Evolutionary conservation across 345 rosid species (phyloP), one percentile per base, ranked within the genome.

Genomic region (Salix koriyanagi): DNA sequence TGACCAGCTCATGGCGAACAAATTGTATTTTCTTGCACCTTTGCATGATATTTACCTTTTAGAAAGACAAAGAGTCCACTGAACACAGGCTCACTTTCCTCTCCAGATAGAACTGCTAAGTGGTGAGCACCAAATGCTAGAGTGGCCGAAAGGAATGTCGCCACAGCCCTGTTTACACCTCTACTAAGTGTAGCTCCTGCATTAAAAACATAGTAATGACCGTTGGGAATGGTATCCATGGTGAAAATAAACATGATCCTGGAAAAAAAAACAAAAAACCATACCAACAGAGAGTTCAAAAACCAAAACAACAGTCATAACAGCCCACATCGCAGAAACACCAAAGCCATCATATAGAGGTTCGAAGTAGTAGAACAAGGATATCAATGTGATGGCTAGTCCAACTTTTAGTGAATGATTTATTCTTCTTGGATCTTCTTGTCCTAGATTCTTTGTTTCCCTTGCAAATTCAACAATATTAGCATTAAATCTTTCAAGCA

Each of bases 151-250:
- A 89, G 13, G 25, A 94, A 69, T 70, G 98, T 92, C 50, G 97
- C 98, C 56, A 81, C 66, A 60, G 86, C 89, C 76, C 97, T 86
- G 62, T 91, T 94, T 30, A 92, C 26, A 11, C 93, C 98, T 82
- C 86, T 92, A 3, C 94, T 87, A 0, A 93, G 86, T 0, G 97
- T 91, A 10, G 93, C 95, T 12, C 97, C 97, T 91, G 84, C 4
- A 81, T 66, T 32, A 32, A 32, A 4, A 32, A 32, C 34, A 32
- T 32, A 32, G 34, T 32, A 4, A 32, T 32, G 34, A 32, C 34
- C 34, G 34, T 32, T 32, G 34, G 34, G 34, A 32, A 32, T 32
- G 34, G 34, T 32, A 4, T 32, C 34, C 34, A 32, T 32, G 34
- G 34, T 4, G 34, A 32, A 32, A 32, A 32, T 32, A 32, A 4